phyloP scores from a whole-genome alignment of 495 filamentous ascomycete species.

The Clavariopsis aquatica region DNA sequence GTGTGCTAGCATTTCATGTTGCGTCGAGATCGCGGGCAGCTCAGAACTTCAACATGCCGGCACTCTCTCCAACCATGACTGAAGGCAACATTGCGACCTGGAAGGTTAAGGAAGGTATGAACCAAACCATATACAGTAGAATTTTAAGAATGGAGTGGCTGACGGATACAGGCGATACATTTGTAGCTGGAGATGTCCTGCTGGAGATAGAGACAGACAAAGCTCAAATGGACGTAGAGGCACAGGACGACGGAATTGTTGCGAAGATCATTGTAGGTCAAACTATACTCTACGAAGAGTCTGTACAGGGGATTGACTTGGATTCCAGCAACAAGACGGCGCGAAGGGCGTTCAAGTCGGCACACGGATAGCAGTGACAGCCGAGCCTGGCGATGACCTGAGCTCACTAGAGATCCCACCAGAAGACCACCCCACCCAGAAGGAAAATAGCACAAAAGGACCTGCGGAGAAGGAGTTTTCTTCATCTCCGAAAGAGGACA shows the following conservation, averaged over 20 bases:
- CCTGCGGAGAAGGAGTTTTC: constrained; percentile 44
- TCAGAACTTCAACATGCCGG: constrained; percentile 81
- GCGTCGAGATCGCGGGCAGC: constrained; percentile 62
- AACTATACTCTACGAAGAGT: neutral
- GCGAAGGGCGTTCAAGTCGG: constrained; percentile 72
- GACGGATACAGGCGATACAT: constrained; percentile 56
- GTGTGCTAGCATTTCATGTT: constrained; percentile 59
- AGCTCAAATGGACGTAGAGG: constrained; percentile 88
- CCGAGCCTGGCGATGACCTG: constrained; percentile 74
- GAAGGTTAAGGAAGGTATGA: constrained; percentile 71
- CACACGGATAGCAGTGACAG: constrained; percentile 71
- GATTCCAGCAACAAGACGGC: constrained; percentile 59
- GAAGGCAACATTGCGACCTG: constrained; percentile 78
- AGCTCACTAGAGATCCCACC: constrained; percentile 65
- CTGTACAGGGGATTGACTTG: constrained; percentile 10
- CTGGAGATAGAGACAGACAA: constrained; percentile 89
- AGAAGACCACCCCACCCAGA: constrained; percentile 47
- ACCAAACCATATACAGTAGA: neutral
- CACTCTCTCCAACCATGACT: constrained; percentile 85
- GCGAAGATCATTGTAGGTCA: constrained; percentile 66
- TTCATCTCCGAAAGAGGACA: constrained; percentile 41
- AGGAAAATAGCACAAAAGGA: constrained; percentile 32
- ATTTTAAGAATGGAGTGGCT: neutral
- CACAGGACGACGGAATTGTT: constrained; percentile 76
- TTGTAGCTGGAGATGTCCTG: constrained; percentile 74